Evolutionary conservation across 116 monocot genomes (phyloP), one percentile per base, ranked within the genome.

Genomic region (Phalaenopsis hybrid): DNA sequence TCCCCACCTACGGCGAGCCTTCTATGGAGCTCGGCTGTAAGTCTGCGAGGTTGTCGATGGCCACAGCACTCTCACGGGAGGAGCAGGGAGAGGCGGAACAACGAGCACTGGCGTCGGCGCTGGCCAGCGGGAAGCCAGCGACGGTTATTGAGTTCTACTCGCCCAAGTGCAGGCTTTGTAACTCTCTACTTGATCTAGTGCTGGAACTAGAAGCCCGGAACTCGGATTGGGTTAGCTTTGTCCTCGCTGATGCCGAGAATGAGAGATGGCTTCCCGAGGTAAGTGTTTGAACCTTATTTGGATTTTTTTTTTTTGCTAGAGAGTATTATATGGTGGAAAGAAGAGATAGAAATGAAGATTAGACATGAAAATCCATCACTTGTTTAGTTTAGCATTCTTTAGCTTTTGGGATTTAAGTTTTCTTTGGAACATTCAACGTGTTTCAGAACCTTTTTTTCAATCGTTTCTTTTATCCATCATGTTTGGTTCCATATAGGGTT

Each of bases 181-280:
- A n/a, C n/a, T n/a, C n/a, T n/a, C n/a, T 96, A 50, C 89, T 92
- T 28, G 82, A 81, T 69, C 78, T 88, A 10, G 94, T 96, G 75
- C 87, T 87, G 23, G 88, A 91, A 63, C 44, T 96, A 76, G 96
- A 96, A 84, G 75, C 50, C 45, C 84, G 88, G 82, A 89, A 91
- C 76, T 72, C 80, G 50, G 87, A 88, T 28, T 92, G 91, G 92
- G 86, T 87, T 33, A 79, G 76, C 43, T 92, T 96, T 76, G 94
- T 93, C 44, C 88, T 96, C 58, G 96, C 89, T 33, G 96, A 96
- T 81, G 94, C 96, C 21, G 94, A 94, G 85, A 94, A 96, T 52
- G 91, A 88, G 45, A 85, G 25, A 58, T 96, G 96, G 94, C 92
- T 96, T 34, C 96, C 94, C 11, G 96, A 96, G 96, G 96, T 96